Conservation (phyloP, 2,329 filamentous ascomycete species). For the Xylaria multiplex region DNA sequence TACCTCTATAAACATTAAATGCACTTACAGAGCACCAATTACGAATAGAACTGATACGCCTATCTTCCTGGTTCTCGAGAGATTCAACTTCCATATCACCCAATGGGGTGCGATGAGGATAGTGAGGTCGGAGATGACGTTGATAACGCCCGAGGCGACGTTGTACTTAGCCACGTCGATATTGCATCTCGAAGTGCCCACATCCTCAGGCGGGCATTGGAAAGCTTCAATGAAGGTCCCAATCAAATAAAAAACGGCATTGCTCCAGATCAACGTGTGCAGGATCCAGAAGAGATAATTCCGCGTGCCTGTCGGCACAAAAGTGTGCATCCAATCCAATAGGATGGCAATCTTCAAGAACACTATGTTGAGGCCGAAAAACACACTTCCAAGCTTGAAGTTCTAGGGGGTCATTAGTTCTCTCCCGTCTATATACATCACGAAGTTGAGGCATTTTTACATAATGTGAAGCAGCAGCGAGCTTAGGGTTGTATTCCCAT, state of each 20-base stretch:
- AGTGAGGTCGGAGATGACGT: constrained; percentile 36
- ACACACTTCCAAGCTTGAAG: constrained; percentile 33
- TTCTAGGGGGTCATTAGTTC: constrained; percentile 23
- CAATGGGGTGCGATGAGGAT: constrained; percentile 37
- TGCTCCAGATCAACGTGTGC: constrained; percentile 23
- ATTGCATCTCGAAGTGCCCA: constrained; percentile 23
- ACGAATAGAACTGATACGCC: constrained; percentile 36
- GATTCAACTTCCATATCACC: constrained; percentile 37
- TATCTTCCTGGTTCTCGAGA: constrained; percentile 30
- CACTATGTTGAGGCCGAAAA: constrained; percentile 34
- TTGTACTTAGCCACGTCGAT: constrained; percentile 36
- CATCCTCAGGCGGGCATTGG: constrained; percentile 33
- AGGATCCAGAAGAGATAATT: constrained; percentile 34
- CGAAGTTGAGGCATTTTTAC: constrained; percentile 5
- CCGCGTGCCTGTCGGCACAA: constrained; percentile 29
- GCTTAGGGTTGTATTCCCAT: constrained; percentile 29
- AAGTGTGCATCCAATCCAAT: constrained; percentile 32
- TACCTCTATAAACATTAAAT: background rate
- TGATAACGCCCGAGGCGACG: constrained; percentile 35
- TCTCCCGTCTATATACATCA: background rate
- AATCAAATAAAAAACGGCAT: constrained; percentile 35
- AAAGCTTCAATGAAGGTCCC: constrained; percentile 38
- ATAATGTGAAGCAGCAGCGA: constrained; percentile 33
- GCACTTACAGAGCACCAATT: constrained; percentile 35
- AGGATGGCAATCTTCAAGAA: constrained; percentile 36